Base-by-base conservation (phyloP, 371 early-diverging fungal species). In the Capillidium heterosporum region DNA sequence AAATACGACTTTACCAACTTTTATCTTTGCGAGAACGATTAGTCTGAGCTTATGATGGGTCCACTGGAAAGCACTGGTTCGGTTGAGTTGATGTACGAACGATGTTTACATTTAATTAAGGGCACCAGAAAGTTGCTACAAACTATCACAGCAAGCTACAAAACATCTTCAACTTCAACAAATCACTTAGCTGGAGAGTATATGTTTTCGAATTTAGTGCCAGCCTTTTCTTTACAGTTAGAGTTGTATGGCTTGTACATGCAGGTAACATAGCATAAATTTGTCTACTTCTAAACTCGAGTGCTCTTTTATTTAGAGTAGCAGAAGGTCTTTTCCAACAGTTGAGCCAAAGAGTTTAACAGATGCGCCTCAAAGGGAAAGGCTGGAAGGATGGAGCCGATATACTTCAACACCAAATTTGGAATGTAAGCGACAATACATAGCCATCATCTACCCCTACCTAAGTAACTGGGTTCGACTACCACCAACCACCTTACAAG, bases 181-280 rank as follows among this genome's bases (percentile, higher is more conserved):
- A n/a, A n/a, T n/a, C n/a, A n/a, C n/a, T n/a, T n/a, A n/a, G n/a
- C n/a, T n/a, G n/a, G n/a, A n/a, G n/a, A n/a, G n/a, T n/a, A n/a
- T n/a, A n/a, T n/a, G n/a, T 35, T 35, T 13, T 35, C 35, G 13
- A 13, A 35, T 7, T 35, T 35, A 13, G 35, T 35, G 35, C 35
- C 35, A 7, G 4, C 35, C 4, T 7, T 35, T 13, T 35, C 35
- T 35, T 35, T 35, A 35, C 47, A 50, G 19, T 41, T 52, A 40
- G 39, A 32, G 15, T 41, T 52, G 11, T 52, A 52, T 19, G 53
- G 53, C 11, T 41, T 52, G 21, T 52, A 52, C 19, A 52, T 32
- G 19, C 53, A 52, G 53, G 53, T 52, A 52, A 19, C 5, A 11
- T 5, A 13, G 5, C 26, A 19, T 5, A 11, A 8, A 28, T 8